Evolutionary conservation across 306 rosid species (phyloP), one percentile per base, ranked within the genome.

Genomic region (Sesbania bispinosa): DNA sequence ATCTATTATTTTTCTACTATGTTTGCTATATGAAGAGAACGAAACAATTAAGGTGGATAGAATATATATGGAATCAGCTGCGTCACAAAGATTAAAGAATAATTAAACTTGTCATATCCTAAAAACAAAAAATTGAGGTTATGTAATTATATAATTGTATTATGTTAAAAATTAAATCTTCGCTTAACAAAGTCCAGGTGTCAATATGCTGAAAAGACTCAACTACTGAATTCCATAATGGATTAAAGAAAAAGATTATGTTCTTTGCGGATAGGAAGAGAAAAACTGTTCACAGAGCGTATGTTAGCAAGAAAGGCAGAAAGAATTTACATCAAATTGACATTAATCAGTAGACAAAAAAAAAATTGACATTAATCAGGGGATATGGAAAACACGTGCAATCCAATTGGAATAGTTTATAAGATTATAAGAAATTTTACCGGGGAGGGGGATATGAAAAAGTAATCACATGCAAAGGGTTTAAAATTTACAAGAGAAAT

Each of bases 161-260:
- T 19, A 18, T 51, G 52, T 42, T 30, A 32, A 23, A 14, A 43
- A 6, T 18, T 20, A 62, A 36, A 42, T 62, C 13, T 57, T 60
- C 73, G 59, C 20, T 74, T 65, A 51, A 60, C 55, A 16, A 23
- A 62, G n/a, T 45, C 35, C 46, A 23, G 13, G 30, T 71, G 67
- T 43, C 54, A 67, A 78, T 41, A 70, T 79, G 79, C 73, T 79
- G 86, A 79, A 75, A 79, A 48, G 86, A 83, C 83, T 26, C 83
- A 59, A 83, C 86, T 41, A 58, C 47, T 59, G 38, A 29, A 77
- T 71, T 52, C n/a, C 39, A 52, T 53, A 18, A 36, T 52, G 53
- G 52, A 69, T 54, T 42, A 47, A 55, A 78, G 77, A 63, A 32
- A 68, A 32, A 68, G 78, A 65, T 82, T 78, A 78, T 69, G 68